Evolutionary conservation across 345 rosid genomes (phyloP).

Genomic region (Psidium friedrichsthalianum): DNA sequence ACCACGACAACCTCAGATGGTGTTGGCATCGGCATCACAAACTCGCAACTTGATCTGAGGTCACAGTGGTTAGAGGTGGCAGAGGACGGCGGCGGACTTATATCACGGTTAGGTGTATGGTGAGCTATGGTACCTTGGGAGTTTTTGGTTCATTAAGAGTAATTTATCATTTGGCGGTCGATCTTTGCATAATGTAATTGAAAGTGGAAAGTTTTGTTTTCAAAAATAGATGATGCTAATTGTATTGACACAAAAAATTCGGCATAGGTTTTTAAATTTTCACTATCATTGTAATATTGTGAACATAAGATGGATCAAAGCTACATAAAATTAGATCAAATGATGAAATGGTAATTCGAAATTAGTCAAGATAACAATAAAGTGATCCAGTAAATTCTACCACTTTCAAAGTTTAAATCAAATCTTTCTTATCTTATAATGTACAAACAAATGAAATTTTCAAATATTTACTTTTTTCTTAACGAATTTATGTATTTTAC

Average conservation of each 20-base stretch:
- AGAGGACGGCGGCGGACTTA: neutral
- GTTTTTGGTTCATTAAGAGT: neutral
- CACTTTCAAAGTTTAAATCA: neutral
- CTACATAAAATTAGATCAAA: neutral
- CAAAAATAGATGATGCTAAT: neutral
- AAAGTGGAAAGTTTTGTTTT: neutral
- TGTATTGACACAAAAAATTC: neutral
- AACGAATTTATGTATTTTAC: neutral
- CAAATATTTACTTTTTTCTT: neutral
- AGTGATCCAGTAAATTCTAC: neutral
- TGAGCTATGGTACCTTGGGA: neutral
- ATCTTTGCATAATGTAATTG: neutral
- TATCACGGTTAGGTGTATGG: neutral
- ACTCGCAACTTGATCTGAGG: neutral
- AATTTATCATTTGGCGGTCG: neutral
- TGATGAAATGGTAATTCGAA: neutral
- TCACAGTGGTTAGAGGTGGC: neutral
- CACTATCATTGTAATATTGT: neutral
- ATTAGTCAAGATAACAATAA: neutral
- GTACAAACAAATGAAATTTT: neutral
- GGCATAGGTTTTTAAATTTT: neutral
- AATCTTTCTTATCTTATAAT: neutral
- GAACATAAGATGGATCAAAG: neutral
- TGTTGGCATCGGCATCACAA: neutral
- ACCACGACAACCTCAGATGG: neutral